Conservation (phyloP, 768 basidiomycete species). For the Polyporus arcularius region DNA sequence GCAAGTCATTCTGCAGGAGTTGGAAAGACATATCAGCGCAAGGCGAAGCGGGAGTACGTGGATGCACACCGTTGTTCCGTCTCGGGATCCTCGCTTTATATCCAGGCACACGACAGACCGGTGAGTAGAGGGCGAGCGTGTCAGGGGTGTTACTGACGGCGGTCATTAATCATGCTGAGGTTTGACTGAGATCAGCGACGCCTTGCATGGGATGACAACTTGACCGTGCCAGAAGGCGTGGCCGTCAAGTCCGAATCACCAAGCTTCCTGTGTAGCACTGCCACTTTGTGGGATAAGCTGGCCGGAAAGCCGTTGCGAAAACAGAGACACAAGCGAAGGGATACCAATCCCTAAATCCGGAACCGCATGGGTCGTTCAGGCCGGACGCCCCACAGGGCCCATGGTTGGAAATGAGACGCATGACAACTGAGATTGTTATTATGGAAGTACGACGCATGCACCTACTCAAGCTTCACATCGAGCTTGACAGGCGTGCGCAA, state of each 20-base stretch:
- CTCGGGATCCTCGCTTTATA: constrained; percentile 31
- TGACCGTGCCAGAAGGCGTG: neutral
- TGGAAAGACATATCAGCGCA: neutral
- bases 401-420: neutral
- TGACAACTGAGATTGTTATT: neutral
- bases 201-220: neutral
- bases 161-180: constrained; percentile 4
- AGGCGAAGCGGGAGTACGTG: neutral
- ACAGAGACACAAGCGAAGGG: too few species aligned
- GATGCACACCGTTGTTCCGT: neutral
- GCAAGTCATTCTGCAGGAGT: neutral
- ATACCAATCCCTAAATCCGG: neutral
- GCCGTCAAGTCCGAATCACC: constrained; percentile 5
- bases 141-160: neutral
- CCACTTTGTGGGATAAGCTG: neutral
- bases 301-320: too few species aligned
- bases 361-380: neutral
- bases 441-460: neutral
- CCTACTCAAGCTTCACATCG: constrained; percentile 11
- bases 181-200: neutral
- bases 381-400: neutral
- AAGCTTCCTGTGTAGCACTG: constrained; percentile 4
- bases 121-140: neutral
- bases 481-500: constrained; percentile 28
- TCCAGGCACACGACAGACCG: neutral